These are phyloP conservation scores for Podaxis sp. DNA, from an alignment of 768 basidiomycete species.

Conservation along the genomic window DNA sequence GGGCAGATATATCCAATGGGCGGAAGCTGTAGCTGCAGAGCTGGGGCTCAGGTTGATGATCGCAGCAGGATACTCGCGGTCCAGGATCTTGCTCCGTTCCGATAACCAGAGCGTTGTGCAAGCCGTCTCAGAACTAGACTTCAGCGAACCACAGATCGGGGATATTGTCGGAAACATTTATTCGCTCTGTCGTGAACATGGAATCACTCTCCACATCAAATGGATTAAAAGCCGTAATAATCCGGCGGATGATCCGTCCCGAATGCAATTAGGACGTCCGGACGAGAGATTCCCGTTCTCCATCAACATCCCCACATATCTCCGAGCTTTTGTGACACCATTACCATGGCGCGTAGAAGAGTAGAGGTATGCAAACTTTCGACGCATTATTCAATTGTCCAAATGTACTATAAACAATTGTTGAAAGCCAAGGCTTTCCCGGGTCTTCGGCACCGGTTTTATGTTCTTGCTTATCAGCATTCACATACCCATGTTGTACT, in stretches of 20 bases:
- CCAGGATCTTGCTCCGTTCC: slow-evolving; percentile 30
- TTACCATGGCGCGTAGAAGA: not conserved
- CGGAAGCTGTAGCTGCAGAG: slow-evolving; percentile 43
- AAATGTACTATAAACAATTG: not conserved
- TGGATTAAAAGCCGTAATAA: slow-evolving; percentile 33
- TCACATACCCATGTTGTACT: too few species aligned
- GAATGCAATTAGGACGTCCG: slow-evolving; percentile 3
- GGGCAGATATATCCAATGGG: slow-evolving; percentile 39
- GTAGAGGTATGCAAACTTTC: not conserved
- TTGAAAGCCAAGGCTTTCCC: too few species aligned
- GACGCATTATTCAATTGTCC: not conserved
- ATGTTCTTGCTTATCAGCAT: too few species aligned
- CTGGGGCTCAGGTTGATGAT: slow-evolving; percentile 34
- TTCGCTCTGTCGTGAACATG: slow-evolving; percentile 17
- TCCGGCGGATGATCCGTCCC: slow-evolving; percentile 31
- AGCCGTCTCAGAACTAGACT: slow-evolving; percentile 24
- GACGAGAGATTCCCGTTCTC: slow-evolving; percentile 18
- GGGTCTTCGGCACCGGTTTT: too few species aligned
- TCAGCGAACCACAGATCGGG: slow-evolving; percentile 23
- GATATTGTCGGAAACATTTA: slow-evolving; percentile 30
- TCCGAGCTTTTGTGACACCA: slow-evolving; percentile 9
- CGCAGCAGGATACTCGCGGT: slow-evolving; percentile 18
- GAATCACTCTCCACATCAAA: slow-evolving; percentile 22
- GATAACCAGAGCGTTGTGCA: slow-evolving; percentile 42
- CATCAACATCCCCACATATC: slow-evolving; percentile 8